These are phyloP conservation scores for Trichoderma breve DNA, from an alignment of 2,329 filamentous ascomycete species.

Conservation along the genomic window DNA sequence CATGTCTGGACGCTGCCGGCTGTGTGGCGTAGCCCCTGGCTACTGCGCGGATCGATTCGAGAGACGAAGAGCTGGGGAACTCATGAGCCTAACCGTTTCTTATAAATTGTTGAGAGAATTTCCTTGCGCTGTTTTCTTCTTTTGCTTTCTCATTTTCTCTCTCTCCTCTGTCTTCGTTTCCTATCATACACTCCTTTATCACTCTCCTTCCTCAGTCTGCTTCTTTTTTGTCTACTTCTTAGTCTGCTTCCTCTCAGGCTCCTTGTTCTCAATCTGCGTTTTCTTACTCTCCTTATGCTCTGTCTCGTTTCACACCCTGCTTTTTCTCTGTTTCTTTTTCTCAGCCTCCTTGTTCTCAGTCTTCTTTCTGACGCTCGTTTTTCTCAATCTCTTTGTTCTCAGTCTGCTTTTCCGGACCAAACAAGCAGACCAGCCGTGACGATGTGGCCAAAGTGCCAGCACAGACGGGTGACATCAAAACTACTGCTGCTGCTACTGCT, in stretches of 20 bases:
- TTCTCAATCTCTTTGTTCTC: too few relatives aligned
- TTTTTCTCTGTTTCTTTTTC: too few relatives aligned
- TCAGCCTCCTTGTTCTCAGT: too few relatives aligned
- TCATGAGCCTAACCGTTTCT: too few relatives aligned
- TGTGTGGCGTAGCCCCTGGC: constrained; percentile 41
- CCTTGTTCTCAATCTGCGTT: too few relatives aligned
- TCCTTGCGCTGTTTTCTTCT: not conserved
- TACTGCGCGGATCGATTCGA: constrained; percentile 45
- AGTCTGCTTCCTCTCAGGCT: too few relatives aligned
- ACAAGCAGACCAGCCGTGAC: not conserved
- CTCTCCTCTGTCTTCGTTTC: not conserved
- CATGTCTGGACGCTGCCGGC: constrained; percentile 41
- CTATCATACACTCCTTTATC: not conserved
- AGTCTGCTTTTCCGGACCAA: not conserved
- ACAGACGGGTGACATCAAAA: not conserved
- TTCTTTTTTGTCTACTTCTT: too few relatives aligned
- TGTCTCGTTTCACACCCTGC: too few relatives aligned
- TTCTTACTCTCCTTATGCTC: too few relatives aligned
- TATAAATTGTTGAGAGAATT: too few relatives aligned
- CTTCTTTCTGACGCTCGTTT: too few relatives aligned
- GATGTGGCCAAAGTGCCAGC: not conserved
- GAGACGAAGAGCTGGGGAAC: constrained; percentile 37
- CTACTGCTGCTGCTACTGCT: not conserved
- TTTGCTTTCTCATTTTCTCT: not conserved
- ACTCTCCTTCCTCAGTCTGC: not conserved